Evolutionary conservation across 2,329 filamentous ascomycete genomes (phyloP), one percentile per base, ranked within the genome.

Genomic region (Gremmenia infestans): DNA sequence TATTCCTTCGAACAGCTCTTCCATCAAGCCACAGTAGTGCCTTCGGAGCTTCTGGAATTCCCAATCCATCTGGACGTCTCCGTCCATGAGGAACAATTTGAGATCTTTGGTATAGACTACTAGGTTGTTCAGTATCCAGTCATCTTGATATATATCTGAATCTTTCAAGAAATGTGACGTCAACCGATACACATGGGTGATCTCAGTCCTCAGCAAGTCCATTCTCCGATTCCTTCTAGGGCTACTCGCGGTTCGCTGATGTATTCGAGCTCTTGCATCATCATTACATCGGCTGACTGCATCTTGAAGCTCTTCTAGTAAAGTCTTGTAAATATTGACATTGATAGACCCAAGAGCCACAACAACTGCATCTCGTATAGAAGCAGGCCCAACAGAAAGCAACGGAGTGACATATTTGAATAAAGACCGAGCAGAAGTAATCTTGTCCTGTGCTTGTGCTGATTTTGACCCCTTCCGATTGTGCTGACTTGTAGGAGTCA

Each of bases 331-430:
- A 5, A 97, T 88, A 65, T 95, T 93, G 52, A 91, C 84, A 67
- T 97, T 97, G 69, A 97, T 97, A 0, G 93, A 95, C 0, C 94
- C 94, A 68, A 99, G 83, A 2, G 93, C 92, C 32, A 89, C 81
- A 9, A 97, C 94, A 15, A 96, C 92, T 1, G 94, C 92, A 63
- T 94, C 90, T 51, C 94, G 81, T 17, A 99, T 90, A 1, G 88
- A 88, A 19, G 85, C 80, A 12, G 92, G 91, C 2, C 87, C 84
- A 1, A 87, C 89, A 1, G 88, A 89, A 3, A 99, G 77, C 48
- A 97, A 81, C 0, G 93, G 93, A 48, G 96, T 92, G 5, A 97
- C 83, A 66, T 91, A 92, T 53, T 91, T 90, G 76, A 99, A 99
- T 0, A 99, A 78, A 22, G 89, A 89, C 57, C 89, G 81, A 7